These are phyloP conservation scores for Agastache rugosa DNA, from an alignment of 257 asterid species.

Conservation along the genomic window DNA sequence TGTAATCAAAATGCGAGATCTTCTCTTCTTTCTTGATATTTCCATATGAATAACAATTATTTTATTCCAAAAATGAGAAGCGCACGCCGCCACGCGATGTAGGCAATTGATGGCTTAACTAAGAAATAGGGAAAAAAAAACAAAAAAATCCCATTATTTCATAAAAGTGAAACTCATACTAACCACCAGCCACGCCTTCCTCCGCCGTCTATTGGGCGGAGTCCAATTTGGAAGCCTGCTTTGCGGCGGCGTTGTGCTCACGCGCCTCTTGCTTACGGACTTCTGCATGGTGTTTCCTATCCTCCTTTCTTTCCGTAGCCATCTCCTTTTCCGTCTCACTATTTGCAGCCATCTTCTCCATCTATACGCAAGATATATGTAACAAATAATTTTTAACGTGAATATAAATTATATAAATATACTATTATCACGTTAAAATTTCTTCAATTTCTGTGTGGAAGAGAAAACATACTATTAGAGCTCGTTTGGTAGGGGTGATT, in stretches of 20 bases:
- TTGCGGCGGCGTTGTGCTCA: conserved; percentile 49
- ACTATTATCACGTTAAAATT: too few relatives aligned
- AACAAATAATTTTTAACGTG: too few relatives aligned
- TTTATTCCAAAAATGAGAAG: neutral
- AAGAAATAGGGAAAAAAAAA: too few relatives aligned
- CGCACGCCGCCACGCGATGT: neutral
- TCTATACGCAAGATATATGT: conserved; percentile 28
- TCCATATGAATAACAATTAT: too few relatives aligned
- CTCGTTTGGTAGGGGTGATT: too few relatives aligned
- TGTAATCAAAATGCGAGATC: too few relatives aligned
- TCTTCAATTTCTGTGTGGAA: too few relatives aligned
- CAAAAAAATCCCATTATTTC: neutral
- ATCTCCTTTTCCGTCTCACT: conserved; percentile 54
- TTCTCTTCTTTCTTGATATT: neutral
- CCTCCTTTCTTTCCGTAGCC: conserved; percentile 62
- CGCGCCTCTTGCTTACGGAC: conserved; percentile 49
- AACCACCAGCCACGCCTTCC: neutral
- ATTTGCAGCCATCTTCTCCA: conserved; percentile 55
- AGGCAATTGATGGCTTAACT: neutral
- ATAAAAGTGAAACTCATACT: too few relatives aligned
- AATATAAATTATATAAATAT: too few relatives aligned
- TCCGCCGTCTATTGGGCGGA: neutral
- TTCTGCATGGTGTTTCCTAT: conserved; percentile 56
- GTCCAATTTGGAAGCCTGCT: conserved; percentile 32
- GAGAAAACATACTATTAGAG: too few relatives aligned